These are phyloP conservation scores for Candida vaughaniae DNA, from an alignment of 805 yeast genomes.

Conservation along the genomic window DNA sequence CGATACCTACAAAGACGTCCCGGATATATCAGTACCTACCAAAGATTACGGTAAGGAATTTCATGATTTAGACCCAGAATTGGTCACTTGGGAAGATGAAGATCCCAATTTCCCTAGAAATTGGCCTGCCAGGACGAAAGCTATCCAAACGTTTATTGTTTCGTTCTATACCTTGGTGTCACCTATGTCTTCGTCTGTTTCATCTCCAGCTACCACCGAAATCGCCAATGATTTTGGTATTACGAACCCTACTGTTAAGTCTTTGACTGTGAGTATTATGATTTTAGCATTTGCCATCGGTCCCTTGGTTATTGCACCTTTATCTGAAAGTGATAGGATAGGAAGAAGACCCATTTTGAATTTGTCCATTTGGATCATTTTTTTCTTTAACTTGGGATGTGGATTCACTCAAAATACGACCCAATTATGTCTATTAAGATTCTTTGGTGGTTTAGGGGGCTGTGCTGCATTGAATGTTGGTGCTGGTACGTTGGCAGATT, in stretches of 20 bases:
- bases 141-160: constrained; percentile 24
- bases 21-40: constrained; percentile 22
- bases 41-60: constrained; percentile 33
- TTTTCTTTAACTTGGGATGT: constrained; percentile 35
- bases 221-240: constrained; percentile 31
- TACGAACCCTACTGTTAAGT: constrained; percentile 19
- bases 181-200: constrained; percentile 42
- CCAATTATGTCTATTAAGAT: constrained; percentile 33
- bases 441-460: constrained; percentile 38
- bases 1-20: constrained; percentile 17
- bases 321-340: constrained; percentile 35
- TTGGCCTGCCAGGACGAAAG: constrained; percentile 26
- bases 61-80: constrained; percentile 33
- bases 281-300: constrained; percentile 42
- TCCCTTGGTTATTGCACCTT: constrained; percentile 39
- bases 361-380: constrained; percentile 32
- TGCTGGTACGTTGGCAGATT: constrained; percentile 39
- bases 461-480: constrained; percentile 38
- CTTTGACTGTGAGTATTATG: constrained; percentile 37
- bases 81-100: constrained; percentile 32
- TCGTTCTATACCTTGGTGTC: constrained; percentile 37
- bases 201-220: constrained; percentile 34
- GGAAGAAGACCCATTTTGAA: constrained; percentile 36
- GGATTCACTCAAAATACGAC: constrained; percentile 33
- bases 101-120: constrained; percentile 37